Conservation (phyloP, 306 rosid genomes). For the Fragaria iinumae region DNA sequence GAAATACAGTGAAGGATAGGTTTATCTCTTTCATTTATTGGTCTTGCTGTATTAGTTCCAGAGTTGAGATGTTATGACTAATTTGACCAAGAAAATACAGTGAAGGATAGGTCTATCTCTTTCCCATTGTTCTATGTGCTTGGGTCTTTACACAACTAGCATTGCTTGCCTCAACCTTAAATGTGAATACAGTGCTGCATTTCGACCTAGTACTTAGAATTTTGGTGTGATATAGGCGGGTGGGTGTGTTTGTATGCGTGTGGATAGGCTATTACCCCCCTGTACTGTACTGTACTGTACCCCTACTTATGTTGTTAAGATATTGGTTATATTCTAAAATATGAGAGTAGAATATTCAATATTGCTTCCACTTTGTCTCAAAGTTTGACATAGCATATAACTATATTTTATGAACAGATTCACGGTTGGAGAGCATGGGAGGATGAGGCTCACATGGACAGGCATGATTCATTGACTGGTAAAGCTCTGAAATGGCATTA, state of each 20-base stretch:
- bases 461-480: slow-evolving; percentile 56
- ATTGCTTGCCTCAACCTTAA: not conserved
- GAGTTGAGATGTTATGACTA: not conserved
- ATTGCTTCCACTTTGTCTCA: not conserved
- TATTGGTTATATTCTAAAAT: not conserved
- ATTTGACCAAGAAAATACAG: not conserved
- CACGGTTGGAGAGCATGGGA: slow-evolving; percentile 99
- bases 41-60: not conserved
- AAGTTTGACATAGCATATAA: slow-evolving; percentile 29
- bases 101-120: no score
- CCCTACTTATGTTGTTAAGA: not conserved
- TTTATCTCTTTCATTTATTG: not conserved
- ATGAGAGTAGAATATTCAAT: not conserved
- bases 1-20: not conserved
- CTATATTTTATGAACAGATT: slow-evolving; percentile 54
- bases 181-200: not conserved
- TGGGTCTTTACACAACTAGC: not conserved
- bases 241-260: not conserved
- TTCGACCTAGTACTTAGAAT: not conserved
- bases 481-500: slow-evolving; percentile 26
- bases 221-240: not conserved
- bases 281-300: not conserved
- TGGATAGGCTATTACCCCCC: not conserved
- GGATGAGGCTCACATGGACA: slow-evolving; percentile 81
- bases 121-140: not conserved